Evolutionary conservation across 345 rosid species (phyloP).

Genomic region (Salix udensis): DNA sequence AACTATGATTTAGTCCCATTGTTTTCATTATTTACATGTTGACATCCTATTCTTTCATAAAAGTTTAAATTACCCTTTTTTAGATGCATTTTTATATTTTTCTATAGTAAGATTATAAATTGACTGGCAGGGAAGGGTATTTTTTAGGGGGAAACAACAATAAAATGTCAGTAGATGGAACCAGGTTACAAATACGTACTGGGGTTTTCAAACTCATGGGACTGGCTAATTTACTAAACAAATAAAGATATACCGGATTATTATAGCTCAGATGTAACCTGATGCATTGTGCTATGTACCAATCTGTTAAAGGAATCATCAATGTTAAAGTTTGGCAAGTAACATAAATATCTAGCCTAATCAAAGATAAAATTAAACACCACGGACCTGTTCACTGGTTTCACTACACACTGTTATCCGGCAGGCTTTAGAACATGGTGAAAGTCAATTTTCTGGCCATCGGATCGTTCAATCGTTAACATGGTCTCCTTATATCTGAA

Average conservation of each 20-base stretch:
- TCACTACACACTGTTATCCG: slow-evolving; percentile 6
- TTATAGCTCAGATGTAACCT: neutral
- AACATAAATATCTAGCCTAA: neutral
- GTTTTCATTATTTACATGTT: no score
- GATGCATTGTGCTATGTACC: neutral
- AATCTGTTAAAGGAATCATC: neutral
- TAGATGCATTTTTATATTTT: no score
- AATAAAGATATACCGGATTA: neutral
- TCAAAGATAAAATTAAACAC: neutral
- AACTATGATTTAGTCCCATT: neutral
- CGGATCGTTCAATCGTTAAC: neutral
- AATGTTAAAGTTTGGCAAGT: neutral
- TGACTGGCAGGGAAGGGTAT: no score
- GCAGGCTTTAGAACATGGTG: slow-evolving; percentile 1
- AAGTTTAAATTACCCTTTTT: no score
- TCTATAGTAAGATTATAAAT: no score
- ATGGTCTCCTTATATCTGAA: neutral
- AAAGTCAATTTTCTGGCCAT: neutral
- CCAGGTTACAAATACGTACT: no score
- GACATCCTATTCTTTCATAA: no score
- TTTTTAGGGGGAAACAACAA: no score
- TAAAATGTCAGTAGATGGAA: no score
- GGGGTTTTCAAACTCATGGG: no score
- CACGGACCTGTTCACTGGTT: neutral
- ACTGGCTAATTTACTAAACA: no score